phyloP scores from a whole-genome alignment of 345 rosid genomes.

The Clausena lansium region DNA sequence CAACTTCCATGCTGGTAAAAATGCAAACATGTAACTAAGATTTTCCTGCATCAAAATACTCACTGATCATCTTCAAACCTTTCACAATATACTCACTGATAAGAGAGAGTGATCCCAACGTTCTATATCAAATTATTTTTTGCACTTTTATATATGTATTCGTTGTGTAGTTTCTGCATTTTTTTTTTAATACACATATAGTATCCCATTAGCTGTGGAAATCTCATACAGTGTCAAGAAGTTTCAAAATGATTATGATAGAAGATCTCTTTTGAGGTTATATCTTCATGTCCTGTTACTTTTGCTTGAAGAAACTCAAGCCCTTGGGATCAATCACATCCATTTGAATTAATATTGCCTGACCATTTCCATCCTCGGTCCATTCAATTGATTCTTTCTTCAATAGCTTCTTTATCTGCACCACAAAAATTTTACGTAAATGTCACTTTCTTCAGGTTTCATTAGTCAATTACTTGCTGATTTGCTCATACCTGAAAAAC shows the following conservation, averaged over 20 bases:
- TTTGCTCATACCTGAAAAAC: neutral
- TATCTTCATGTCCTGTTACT: neutral
- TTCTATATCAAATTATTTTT: no score
- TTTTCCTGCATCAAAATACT: no score
- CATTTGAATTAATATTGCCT: constrained; percentile 36
- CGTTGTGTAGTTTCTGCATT: neutral
- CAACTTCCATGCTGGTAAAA: no score
- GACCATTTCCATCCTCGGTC: constrained; percentile 45
- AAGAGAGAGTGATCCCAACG: no score
- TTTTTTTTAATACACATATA: neutral
- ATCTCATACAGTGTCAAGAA: neutral
- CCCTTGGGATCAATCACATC: constrained; percentile 43
- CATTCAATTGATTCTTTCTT: constrained; percentile 50
- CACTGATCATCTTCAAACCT: no score
- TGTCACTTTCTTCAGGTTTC: neutral
- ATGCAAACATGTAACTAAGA: no score
- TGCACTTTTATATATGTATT: neutral
- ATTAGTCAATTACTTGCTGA: neutral
- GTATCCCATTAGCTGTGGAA: neutral
- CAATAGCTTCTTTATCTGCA: constrained; percentile 40
- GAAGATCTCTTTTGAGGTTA: neutral
- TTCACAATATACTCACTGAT: no score
- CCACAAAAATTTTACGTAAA: neutral
- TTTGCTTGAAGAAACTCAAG: constrained; percentile 44
- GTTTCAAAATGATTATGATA: neutral